phyloP scores from a whole-genome alignment of 2,329 filamentous ascomycete species.

The Cladosporium phlei region DNA sequence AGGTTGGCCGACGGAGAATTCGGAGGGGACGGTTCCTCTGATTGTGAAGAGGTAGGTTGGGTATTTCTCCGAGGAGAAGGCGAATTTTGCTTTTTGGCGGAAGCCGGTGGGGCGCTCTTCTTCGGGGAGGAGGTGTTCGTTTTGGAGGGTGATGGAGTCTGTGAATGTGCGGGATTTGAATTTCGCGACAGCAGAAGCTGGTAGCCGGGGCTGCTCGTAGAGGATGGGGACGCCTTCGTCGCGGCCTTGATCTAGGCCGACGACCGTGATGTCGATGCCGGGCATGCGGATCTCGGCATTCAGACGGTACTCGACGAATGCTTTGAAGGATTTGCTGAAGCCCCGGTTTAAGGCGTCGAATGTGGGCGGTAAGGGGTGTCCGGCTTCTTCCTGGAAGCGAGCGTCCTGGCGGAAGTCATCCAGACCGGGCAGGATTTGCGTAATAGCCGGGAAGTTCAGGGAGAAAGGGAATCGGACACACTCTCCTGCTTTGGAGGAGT shows the following conservation, averaged over 20 bases:
- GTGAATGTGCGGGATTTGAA: not conserved
- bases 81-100: slow-evolving; percentile 21
- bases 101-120: slow-evolving; percentile 19
- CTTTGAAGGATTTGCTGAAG: not conserved
- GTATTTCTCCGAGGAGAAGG: slow-evolving; percentile 20
- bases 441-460: slow-evolving; percentile 10
- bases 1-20: slow-evolving; percentile 6
- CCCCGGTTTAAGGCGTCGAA: not conserved
- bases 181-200: not conserved
- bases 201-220: slow-evolving; percentile 12
- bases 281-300: slow-evolving; percentile 6
- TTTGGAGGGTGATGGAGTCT: slow-evolving; percentile 15
- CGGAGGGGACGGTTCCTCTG: not conserved
- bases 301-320: slow-evolving; percentile 13
- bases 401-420: slow-evolving; percentile 1
- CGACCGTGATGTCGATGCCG: slow-evolving; percentile 11
- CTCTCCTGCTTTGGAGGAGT: not conserved
- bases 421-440: slow-evolving; percentile 1
- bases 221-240: slow-evolving; percentile 3
- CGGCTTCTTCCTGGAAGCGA: slow-evolving; percentile 8
- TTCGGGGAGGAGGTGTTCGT: slow-evolving; percentile 20
- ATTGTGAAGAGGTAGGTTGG: slow-evolving; percentile 20
- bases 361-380: slow-evolving; percentile 11
- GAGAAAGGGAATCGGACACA: slow-evolving; percentile 8
- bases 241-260: not conserved